These are phyloP conservation scores for Trapa incisa DNA, from an alignment of 345 rosid species.

Conservation along the genomic window DNA sequence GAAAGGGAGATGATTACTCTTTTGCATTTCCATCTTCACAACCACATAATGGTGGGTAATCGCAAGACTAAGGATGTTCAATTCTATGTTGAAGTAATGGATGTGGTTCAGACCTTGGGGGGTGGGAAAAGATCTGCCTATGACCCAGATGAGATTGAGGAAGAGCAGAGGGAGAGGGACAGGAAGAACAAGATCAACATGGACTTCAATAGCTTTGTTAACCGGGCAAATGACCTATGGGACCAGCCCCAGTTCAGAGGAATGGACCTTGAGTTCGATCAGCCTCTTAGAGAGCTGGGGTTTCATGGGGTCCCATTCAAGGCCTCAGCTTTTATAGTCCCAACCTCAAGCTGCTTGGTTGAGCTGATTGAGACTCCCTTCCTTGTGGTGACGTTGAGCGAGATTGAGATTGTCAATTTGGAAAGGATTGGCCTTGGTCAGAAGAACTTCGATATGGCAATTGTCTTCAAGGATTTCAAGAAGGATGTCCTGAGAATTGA, in stretches of 20 bases:
- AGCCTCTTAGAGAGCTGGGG: constrained; percentile 84
- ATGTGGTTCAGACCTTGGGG: constrained; percentile 74
- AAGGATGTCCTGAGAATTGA: constrained; percentile 75
- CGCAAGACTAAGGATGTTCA: constrained; percentile 93
- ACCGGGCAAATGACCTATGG: constrained; percentile 77
- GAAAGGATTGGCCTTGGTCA: constrained; percentile 92
- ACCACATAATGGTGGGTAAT: constrained; percentile 94
- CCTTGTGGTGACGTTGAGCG: constrained; percentile 67
- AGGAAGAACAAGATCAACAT: constrained; percentile 77
- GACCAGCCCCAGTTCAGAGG: constrained; percentile 64
- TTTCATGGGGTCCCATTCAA: constrained; percentile 89
- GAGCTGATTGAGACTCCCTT: constrained; percentile 76
- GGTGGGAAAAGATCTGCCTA: constrained; percentile 88
- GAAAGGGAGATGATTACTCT: constrained; percentile 90
- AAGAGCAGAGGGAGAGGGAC: constrained; percentile 81
- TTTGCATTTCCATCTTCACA: constrained; percentile 74
- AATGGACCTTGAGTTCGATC: constrained; percentile 93
- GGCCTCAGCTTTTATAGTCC: constrained; percentile 69
- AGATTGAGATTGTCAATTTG: constrained; percentile 92
- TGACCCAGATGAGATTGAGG: constrained; percentile 94
- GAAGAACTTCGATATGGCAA: constrained; percentile 88
- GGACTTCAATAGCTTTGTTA: constrained; percentile 79
- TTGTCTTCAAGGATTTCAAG: constrained; percentile 90
- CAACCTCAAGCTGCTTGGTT: constrained; percentile 80
- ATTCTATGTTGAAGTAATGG: constrained; percentile 88